A percentile compares a stretch with the other conserved stretches of the same genome.
Evolutionary conservation across 2,329 filamentous ascomycete genomes (phyloP).

Genomic region (Colletotrichum sp.): DNA sequence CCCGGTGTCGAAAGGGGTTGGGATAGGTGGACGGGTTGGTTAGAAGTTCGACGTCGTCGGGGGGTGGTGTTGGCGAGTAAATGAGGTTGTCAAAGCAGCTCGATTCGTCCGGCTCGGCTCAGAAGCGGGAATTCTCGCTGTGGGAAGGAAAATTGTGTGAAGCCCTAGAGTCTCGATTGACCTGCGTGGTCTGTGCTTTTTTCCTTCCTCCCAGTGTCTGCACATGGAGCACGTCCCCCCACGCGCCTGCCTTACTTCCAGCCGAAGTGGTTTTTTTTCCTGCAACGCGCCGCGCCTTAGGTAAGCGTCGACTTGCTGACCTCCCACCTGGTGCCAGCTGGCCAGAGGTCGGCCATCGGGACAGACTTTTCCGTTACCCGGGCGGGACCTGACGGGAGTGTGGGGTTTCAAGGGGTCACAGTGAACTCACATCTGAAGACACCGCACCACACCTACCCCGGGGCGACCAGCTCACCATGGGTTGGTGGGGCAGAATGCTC

Average conservation of each 20-base stretch:
- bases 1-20: constrained; percentile 21
- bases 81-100: constrained; percentile 19
- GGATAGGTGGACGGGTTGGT: constrained; percentile 34
- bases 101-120: background rate
- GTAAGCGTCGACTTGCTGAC: background rate
- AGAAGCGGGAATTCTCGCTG: background rate
- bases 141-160: background rate
- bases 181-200: constrained; percentile 14
- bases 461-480: background rate
- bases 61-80: constrained; percentile 12
- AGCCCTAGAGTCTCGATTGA: constrained; percentile 1
- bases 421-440: background rate
- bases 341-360: background rate
- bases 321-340: background rate
- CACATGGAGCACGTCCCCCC: background rate
- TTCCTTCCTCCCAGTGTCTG: background rate
- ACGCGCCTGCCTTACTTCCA: background rate
- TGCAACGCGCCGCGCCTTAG: background rate
- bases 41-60: constrained; percentile 40
- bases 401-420: background rate
- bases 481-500: background rate
- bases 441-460: background rate
- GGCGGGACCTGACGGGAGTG: background rate
- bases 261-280: background rate
- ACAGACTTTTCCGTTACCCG: background rate